Base-by-base conservation (phyloP, 768 basidiomycete species). In the Suillus hirtellus region DNA sequence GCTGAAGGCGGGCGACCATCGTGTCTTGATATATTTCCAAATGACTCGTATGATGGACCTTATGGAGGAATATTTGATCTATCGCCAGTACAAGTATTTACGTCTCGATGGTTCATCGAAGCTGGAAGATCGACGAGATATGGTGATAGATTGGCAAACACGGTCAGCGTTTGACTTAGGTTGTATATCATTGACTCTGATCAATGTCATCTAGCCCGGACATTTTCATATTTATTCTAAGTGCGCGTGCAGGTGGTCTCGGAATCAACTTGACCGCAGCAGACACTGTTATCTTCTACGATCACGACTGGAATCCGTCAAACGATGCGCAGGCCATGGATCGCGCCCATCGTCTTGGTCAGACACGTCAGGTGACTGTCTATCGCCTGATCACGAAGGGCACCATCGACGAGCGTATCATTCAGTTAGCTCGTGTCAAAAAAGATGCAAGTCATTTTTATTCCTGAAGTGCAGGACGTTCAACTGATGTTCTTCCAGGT, bases 21-120 rank as follows among this genome's bases (percentile, higher is more conserved):
- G 95, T 53, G 94, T 96, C 15, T 77, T 99, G 69, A 84, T 99
- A 21, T 99, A 99, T 78, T 99, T 98, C 88, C 97, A 99, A 76
- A 99, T 99, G 97, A 99, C 96, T 14, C 87, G 90, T 64, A 99
- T 99, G 97, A 97, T 99, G 89, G 96, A 98, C 74, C 81, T 99
- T 58, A 96, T 99, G 87, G 97, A 99, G 75, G 97, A 99, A 74
- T 99, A 98, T 74, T 82, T 99, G 64, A 93, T 97, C 63, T 97
- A 92, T 78, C 89, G 96, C 2, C 96, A 98, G 74, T 95, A 95
- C 81, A 96, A 95, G 75, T 97, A 98, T 72, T 80, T 97, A 19
- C 85, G 96, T 43, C 78, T 98, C 62, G 96, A 98, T 76, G 96
- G 96, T 43, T 92, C 92, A 1, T 96, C 95, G 35, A 95, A 96